Conservation (phyloP, 192 early-diverging fungal species). For the Backusella sp. region DNA sequence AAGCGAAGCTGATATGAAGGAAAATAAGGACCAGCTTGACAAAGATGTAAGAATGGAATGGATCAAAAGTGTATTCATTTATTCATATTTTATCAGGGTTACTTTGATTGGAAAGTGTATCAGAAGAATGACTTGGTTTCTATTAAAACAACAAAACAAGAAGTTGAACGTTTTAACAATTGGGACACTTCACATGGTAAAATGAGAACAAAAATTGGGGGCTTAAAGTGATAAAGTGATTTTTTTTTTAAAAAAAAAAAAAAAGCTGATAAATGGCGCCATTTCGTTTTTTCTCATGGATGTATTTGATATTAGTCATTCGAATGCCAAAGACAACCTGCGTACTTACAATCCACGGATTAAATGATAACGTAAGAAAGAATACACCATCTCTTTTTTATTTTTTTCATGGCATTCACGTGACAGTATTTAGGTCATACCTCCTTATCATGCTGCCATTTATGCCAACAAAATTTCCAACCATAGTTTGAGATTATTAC, state of each 20-base stretch:
- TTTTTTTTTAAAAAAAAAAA: neutral
- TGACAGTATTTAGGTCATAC: conserved; percentile 37
- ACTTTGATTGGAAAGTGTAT: conserved; percentile 20
- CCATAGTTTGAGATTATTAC: conserved; percentile 43
- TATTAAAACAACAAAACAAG: conserved; percentile 11
- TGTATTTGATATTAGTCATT: conserved; percentile 27
- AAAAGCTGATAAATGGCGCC: neutral
- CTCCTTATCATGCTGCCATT: conserved; percentile 42
- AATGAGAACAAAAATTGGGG: too few relatives aligned
- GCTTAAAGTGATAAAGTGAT: too few relatives aligned
- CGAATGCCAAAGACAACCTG: conserved; percentile 48
- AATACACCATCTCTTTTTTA: neutral
- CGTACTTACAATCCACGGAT: conserved; percentile 53
- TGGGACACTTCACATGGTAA: conserved; percentile 32
- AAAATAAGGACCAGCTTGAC: conserved; percentile 6
- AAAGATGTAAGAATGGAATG: neutral
- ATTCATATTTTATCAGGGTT: conserved; percentile 16
- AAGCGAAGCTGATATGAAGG: neutral
- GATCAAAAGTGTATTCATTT: neutral
- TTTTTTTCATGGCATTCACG: neutral
- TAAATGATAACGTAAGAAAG: conserved; percentile 44
- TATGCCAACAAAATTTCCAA: conserved; percentile 39
- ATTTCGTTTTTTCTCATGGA: neutral
- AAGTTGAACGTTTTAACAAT: conserved; percentile 17
- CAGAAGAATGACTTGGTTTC: conserved; percentile 14